Percentiles rank a stretch among this genome's conserved stretches.
Evolutionary conservation across 1,139 yeast genomes (phyloP).

Genomic region (Kodamaea fungicola): DNA sequence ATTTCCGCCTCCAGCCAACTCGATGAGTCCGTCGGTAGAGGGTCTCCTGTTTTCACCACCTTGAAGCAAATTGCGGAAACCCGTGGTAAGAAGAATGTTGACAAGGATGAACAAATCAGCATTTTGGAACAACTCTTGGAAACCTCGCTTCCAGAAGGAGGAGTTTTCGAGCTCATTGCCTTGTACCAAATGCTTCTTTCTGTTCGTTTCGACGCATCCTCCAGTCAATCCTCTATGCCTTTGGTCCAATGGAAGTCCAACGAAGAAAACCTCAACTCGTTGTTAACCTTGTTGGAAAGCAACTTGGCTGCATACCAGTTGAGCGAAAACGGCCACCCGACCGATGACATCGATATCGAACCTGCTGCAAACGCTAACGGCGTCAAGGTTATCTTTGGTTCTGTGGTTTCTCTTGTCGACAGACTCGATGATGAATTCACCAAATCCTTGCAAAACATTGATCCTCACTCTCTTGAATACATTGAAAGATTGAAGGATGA

Average conservation of each 20-base stretch:
- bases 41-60: constrained; percentile 62
- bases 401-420: constrained; percentile 82
- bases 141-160: constrained; percentile 17
- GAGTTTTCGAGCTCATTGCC: constrained; percentile 72
- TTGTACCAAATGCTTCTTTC: constrained; percentile 83
- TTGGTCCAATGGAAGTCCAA: constrained; percentile 77
- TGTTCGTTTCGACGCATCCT: constrained; percentile 76
- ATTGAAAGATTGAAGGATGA: constrained; percentile 90
- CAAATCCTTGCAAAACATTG: constrained; percentile 80
- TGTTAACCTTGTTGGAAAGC: constrained; percentile 67
- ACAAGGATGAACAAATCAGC: constrained; percentile 73
- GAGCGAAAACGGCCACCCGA: constrained; percentile 69
- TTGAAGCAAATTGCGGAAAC: constrained; percentile 77
- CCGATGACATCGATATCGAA: constrained; percentile 78
- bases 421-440: constrained; percentile 94
- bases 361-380: constrained; percentile 70
- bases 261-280: constrained; percentile 55
- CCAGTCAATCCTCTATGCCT: constrained; percentile 72
- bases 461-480: constrained; percentile 94
- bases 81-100: constrained; percentile 94
- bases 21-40: constrained; percentile 21
- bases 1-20: constrained; percentile 14
- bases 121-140: constrained; percentile 62
- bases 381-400: constrained; percentile 73
- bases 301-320: constrained; percentile 61